Evolutionary conservation across 164 flowering plant genomes (phyloP), one percentile per base, ranked within the genome.

Genomic region (Berberis thunbergii): DNA sequence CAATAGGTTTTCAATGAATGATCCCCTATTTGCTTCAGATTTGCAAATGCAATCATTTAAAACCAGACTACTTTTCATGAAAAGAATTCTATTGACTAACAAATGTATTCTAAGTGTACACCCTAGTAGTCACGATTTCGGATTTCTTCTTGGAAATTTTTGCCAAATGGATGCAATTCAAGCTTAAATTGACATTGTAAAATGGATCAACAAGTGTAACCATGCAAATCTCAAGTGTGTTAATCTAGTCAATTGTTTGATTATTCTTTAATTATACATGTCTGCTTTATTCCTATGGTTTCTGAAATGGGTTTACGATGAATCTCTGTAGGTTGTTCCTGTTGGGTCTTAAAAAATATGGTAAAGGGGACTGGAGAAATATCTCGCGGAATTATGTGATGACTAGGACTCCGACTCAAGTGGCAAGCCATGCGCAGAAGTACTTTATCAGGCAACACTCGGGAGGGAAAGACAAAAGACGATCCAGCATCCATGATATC

Each of bases 401-500:
- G 11, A 70, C 83, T 1, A 76, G 89, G 64, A 84, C 89, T 1
- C 86, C 89, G 4, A 84, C 89, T 39, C 89, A 84, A 70, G 89
- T 84, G 41, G 89, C 89, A 1, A 84, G 89, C 75, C 89, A 84
- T 64, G 89, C 89, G 3, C 89, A 84, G 67, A 84, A 84, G 69
- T 84, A 82, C 72, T 84, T 80, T 67, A 82, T 84, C 58, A 70
- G 89, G 73, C 89, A 82, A 48, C 76, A 76, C 41, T 79, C 89
- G 1, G 83, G 85, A 13, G 86, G 89, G 59, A 84, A 84, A 62
- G 89, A 84, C 61, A 84, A 82, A 73, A 76, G 89, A 57, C 73
- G 89, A 65, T 82, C 89, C 7, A 84, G 89, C 65, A 84, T 84
- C 65, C 89, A 84, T 70, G 89, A 84, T 61, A 84, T 84, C 48